Evolutionary conservation across 768 basidiomycete species (phyloP), one percentile per base, ranked within the genome.

Genomic region (Neoboletus subvelutipes): DNA sequence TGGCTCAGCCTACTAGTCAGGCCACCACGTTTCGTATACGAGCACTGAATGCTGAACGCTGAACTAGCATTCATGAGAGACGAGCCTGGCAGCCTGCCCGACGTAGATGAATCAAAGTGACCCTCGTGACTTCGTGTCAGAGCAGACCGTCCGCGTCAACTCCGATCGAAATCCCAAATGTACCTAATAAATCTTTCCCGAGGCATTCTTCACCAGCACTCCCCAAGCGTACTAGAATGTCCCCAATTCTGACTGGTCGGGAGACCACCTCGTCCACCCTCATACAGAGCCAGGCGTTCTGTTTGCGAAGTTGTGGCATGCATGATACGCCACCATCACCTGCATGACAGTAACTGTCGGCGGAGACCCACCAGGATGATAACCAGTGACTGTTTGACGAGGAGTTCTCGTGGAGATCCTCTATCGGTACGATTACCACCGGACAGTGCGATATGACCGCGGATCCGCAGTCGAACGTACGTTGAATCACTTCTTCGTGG

Each of bases 371-470:
- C 12, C 42, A 13, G 26, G 28, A 45, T 11, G 18, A n/a, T 5
- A 36, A 11, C 17, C 15, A 20, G 15, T 17, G 26, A 8, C 22
- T 20, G 15, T 40, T 41, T 28, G 50, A 31, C 22, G n/a, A 4
- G 28, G 2, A 20, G n/a, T 33, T 33, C 15, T 34, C n/a, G 37
- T 54, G 36, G 37, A 22, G 54, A 55, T 22, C 31, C 31, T 34
- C 20, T 18, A 31, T 52, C 15, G 34, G 34, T 18, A 34, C 17
- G 33, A 58, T 58, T 33, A 57, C 46, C 46, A 37, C 50, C 28
- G 13, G 24, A 36, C 17, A 7, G 26, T 40, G 58, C 58, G 59
- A 61, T 61, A 61, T 61, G 49, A 61, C 40, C 59, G 59, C 60
- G 52, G 59, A 51, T 46, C 59, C 59, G 57, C 58, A 59, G 58